These are phyloP conservation scores for Larix sibirica DNA, from an alignment of 83 land plant species.

Conservation along the genomic window DNA sequence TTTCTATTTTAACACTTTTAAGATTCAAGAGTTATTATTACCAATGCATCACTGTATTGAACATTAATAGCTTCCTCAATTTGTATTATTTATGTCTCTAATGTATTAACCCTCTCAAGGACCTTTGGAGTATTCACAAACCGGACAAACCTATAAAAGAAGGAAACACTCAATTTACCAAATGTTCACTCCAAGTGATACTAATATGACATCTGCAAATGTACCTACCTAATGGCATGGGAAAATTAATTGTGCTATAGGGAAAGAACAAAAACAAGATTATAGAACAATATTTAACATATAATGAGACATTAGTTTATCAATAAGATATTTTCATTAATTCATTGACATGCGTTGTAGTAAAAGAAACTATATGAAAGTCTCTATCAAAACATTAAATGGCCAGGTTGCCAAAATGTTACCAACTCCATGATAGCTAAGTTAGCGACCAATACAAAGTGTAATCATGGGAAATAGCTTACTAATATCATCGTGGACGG, in stretches of 20 bases:
- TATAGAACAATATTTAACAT: too few relatives aligned
- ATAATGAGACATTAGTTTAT: too few relatives aligned
- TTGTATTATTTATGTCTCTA: slow-evolving; percentile 86
- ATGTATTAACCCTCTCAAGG: slow-evolving; percentile 78
- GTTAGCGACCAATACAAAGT: too few relatives aligned
- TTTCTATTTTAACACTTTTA: too few relatives aligned
- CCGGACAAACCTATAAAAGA: slow-evolving; percentile 75
- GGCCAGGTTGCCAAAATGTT: too few relatives aligned
- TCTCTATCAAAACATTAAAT: too few relatives aligned
- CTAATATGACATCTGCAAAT: neutral
- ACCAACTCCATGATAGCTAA: too few relatives aligned
- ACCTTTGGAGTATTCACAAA: slow-evolving; percentile 98
- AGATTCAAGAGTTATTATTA: slow-evolving; percentile 1
- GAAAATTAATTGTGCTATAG: neutral
- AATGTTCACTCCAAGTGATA: neutral
- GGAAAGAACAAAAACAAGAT: neutral
- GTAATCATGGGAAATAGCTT: too few relatives aligned
- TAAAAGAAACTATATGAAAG: too few relatives aligned
- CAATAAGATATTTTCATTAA: too few relatives aligned
- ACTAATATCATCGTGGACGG: too few relatives aligned
- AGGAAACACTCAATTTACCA: neutral
- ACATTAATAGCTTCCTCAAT: slow-evolving; percentile 76
- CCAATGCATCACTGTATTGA: slow-evolving; percentile 44
- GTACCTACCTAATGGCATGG: neutral
- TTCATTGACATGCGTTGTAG: too few relatives aligned